Conservation (phyloP, 2,329 filamentous ascomycete genomes). For the Juglanconis oblonga region DNA sequence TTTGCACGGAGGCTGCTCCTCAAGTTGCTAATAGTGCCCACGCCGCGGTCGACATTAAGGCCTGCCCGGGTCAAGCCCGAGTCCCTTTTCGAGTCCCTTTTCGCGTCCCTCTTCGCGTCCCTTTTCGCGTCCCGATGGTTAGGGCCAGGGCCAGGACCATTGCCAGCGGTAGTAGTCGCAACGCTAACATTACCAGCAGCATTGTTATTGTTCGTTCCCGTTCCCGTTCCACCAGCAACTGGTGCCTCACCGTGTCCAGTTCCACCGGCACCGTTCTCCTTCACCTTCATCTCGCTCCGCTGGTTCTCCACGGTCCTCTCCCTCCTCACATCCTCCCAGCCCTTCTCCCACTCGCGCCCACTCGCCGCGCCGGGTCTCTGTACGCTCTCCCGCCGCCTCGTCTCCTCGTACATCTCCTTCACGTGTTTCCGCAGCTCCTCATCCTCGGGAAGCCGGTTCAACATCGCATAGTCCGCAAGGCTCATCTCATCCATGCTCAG, state of each 20-base stretch:
- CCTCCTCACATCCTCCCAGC: not conserved
- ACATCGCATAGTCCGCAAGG: constrained; percentile 5
- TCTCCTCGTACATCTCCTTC: constrained; percentile 6
- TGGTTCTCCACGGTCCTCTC: not conserved
- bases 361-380: not conserved
- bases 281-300: not conserved
- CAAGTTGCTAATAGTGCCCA: not conserved
- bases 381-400: constrained; percentile 5
- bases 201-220: not conserved
- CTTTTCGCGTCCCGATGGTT: not conserved
- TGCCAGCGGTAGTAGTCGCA: not conserved
- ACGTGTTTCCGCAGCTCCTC: constrained; percentile 11
- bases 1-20: not conserved
- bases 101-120: not conserved
- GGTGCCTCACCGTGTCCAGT: not conserved
- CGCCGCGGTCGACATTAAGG: not conserved
- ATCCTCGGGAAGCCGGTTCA: constrained; percentile 8
- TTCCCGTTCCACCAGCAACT: not conserved
- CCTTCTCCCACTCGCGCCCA: not conserved
- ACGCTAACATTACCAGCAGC: too few species aligned
- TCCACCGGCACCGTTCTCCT: not conserved
- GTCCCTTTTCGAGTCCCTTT: not conserved
- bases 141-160: not conserved
- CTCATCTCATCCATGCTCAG: constrained; percentile 5
- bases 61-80: too few species aligned